Evolutionary conservation across 495 filamentous ascomycete genomes (phyloP), one percentile per base, ranked within the genome.

Genomic region (Tetracladium marchalianum): DNA sequence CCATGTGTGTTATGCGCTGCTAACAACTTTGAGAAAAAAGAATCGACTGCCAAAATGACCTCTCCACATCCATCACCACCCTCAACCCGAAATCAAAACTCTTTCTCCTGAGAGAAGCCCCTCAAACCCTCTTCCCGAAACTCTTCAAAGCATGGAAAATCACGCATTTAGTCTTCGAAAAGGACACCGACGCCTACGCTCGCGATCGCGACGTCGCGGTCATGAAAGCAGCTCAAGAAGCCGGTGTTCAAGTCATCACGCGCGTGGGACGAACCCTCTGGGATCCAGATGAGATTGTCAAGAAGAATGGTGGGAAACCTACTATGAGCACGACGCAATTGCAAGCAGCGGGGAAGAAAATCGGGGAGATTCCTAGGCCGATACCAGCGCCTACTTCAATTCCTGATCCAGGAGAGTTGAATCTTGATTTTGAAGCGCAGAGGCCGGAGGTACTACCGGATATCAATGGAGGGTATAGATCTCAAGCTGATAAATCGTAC

Each of bases 151-250:
- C 69, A 35, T 85, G 80, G 82, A 72, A 70, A 15, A 73, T 83
- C 19, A 78, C 78, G 0, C 82, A 85, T 64, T 59, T 85, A 3
- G 82, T 84, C 0, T 87, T 85, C 53, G 81, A 85, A 57, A 82
- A 80, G 51, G 82, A 87, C 48, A 82, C 79, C 2, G 82, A 85
- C 62, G 68, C 78, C 0, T 85, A 85, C 57, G 82, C 74, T 4
- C 64, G 70, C 9, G 68, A 77, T 12, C 59, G 82, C 32, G 82
- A 87, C 60, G 65, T 58, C 35, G 55, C 57, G 8, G 67, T 85
- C 31, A 62, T 71, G 11, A 58, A 64, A 5, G 48, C 77, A 27
- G 82, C 81, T 1, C 66, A 74, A 49, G 61, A 79, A 39, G 76
- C 73, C 1, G 82, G 81, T 0, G 77, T 85, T 10, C 56, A 83